Evolutionary conservation across 164 flowering plant genomes (phyloP).

Genomic region (Paratinospora sagittata): DNA sequence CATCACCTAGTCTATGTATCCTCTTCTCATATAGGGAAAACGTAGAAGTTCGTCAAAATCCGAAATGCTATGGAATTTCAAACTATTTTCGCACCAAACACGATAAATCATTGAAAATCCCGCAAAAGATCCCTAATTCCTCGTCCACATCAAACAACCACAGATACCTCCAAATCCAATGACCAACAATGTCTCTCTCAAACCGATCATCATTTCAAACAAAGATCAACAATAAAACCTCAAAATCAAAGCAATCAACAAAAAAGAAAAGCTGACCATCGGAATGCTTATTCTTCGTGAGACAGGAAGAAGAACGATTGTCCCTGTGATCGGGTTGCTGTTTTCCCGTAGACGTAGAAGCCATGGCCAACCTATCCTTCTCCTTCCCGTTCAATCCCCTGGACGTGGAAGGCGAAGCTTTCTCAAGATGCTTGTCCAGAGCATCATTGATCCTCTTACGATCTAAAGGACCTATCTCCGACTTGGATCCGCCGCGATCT

Average conservation of each 20-base stretch:
- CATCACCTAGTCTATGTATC: too few species aligned
- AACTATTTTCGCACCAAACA: neutral
- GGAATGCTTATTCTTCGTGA: conserved; percentile 43
- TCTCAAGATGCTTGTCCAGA: conserved; percentile 64
- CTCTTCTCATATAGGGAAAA: neutral
- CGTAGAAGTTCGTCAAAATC: neutral
- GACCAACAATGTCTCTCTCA: neutral
- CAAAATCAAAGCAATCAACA: neutral
- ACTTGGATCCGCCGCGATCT: conserved; percentile 37
- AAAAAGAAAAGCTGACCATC: conserved; percentile 33
- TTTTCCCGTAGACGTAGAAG: conserved; percentile 32
- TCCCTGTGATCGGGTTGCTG: conserved; percentile 34
- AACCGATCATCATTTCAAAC: neutral
- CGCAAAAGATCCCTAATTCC: neutral
- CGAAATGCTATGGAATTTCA: neutral
- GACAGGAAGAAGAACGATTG: conserved; percentile 25
- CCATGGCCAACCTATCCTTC: conserved; percentile 33
- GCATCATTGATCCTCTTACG: conserved; percentile 72
- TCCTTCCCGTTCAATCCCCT: conserved; percentile 41
- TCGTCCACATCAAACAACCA: neutral
- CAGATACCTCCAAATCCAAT: neutral
- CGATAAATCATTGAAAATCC: neutral
- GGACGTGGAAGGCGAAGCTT: conserved; percentile 59
- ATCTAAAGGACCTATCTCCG: conserved; percentile 43
- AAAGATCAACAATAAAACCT: neutral